Evolutionary conservation across 805 yeast species (phyloP).

Genomic region (Cyberlindnera xishuangbannaensis): DNA sequence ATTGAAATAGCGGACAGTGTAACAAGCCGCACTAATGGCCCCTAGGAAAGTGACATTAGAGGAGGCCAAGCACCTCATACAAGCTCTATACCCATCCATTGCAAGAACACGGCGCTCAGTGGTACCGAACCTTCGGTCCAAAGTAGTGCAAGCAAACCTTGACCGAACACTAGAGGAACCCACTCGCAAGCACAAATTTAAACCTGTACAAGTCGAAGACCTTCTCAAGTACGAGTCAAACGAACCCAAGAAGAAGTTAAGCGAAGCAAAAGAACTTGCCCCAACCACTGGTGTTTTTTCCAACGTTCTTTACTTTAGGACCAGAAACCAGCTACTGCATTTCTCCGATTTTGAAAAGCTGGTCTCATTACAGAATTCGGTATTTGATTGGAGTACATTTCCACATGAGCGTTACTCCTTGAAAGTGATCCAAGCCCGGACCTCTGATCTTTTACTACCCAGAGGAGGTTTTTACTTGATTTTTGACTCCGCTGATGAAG

Average conservation of each 20-base stretch:
- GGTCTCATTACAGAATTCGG: slow-evolving; percentile 26
- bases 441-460: slow-evolving; percentile 38
- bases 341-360: slow-evolving; percentile 35
- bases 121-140: slow-evolving; percentile 2
- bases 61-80: slow-evolving; percentile 16
- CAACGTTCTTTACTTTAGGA: slow-evolving; percentile 34
- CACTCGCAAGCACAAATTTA: slow-evolving; percentile 2
- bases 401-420: slow-evolving; percentile 17
- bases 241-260: slow-evolving; percentile 3
- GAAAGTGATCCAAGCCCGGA: slow-evolving; percentile 44
- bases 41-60: slow-evolving; percentile 5
- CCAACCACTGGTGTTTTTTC: slow-evolving; percentile 12
- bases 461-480: slow-evolving; percentile 48
- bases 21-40: no score
- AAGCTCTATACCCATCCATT: slow-evolving; percentile 37
- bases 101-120: slow-evolving; percentile 19
- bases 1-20: no score
- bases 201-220: slow-evolving; percentile 7
- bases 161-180: slow-evolving; percentile 20
- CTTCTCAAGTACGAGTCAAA: slow-evolving; percentile 2
- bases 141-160: slow-evolving; percentile 2
- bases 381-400: slow-evolving; percentile 25
- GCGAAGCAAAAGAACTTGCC: slow-evolving; percentile 8
- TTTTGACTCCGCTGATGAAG: slow-evolving; percentile 42
- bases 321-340: slow-evolving; percentile 33